Evolutionary conservation across 805 yeast genomes (phyloP).

Genomic region (Yamadazyma olivae): DNA sequence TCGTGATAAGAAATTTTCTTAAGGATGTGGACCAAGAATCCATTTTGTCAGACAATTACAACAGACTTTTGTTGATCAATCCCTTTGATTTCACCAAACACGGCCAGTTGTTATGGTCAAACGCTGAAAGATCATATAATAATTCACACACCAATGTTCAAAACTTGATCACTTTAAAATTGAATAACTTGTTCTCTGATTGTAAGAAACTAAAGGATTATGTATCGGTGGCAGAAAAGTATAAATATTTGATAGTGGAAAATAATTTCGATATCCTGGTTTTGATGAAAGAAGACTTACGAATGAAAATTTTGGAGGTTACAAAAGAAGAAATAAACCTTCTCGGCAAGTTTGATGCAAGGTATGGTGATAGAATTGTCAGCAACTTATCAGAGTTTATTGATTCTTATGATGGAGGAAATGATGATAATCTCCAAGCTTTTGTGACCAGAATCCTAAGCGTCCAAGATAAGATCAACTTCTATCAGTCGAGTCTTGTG

Average conservation of each 20-base stretch:
- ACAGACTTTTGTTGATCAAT: slow-evolving; percentile 24
- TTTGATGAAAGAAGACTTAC: slow-evolving; percentile 35
- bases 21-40: slow-evolving; percentile 12
- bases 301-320: slow-evolving; percentile 25
- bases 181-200: slow-evolving; percentile 23
- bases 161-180: slow-evolving; percentile 15
- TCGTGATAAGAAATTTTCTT: slow-evolving; percentile 23
- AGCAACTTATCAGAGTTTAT: slow-evolving; percentile 1
- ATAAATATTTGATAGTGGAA: slow-evolving; percentile 14
- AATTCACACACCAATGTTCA: slow-evolving; percentile 19
- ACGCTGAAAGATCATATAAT: slow-evolving; percentile 25
- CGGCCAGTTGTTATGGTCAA: slow-evolving; percentile 26
- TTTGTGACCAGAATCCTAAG: slow-evolving; percentile 16
- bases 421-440: neutral
- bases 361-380: neutral
- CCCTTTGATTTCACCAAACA: slow-evolving; percentile 32
- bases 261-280: slow-evolving; percentile 16
- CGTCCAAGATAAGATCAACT: slow-evolving; percentile 19
- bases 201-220: slow-evolving; percentile 28
- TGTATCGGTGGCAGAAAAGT: slow-evolving; percentile 20
- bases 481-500: slow-evolving; percentile 19
- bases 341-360: slow-evolving; percentile 14
- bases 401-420: neutral
- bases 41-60: slow-evolving; percentile 25
- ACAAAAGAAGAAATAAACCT: slow-evolving; percentile 25